A percentile compares a stretch with the other conserved stretches of the same genome.
Evolutionary conservation across 2,329 filamentous ascomycete species (phyloP).

Genomic region (Hortaea werneckii): DNA sequence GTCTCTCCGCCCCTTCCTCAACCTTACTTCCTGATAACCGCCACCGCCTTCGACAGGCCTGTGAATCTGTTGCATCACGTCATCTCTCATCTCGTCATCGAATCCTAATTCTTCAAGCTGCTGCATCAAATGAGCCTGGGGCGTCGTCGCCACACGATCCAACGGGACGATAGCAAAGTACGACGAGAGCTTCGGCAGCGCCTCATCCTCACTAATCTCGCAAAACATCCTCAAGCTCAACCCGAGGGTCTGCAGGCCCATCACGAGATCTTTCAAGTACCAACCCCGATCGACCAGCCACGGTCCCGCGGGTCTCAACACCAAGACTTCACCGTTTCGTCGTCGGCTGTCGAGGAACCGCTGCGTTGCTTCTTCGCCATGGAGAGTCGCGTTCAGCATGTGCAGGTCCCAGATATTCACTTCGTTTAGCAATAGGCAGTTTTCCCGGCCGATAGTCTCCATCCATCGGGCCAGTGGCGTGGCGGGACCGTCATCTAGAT

Average conservation of each 20-base stretch:
- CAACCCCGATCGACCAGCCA: constrained; percentile 10
- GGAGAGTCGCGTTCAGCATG: constrained; percentile 15
- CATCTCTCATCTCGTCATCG: neutral
- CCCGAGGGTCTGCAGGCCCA: constrained; percentile 9
- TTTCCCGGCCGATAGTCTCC: constrained; percentile 6
- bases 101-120: neutral
- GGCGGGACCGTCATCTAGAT: constrained; percentile 17
- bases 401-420: constrained; percentile 19
- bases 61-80: neutral
- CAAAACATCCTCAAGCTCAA: constrained; percentile 4
- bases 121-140: neutral
- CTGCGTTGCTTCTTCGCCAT: constrained; percentile 9
- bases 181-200: neutral
- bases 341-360: neutral
- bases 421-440: constrained; percentile 8
- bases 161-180: neutral
- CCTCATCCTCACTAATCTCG: neutral
- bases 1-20: neutral
- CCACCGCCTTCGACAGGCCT: neutral
- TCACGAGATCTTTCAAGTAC: constrained; percentile 12
- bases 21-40: neutral
- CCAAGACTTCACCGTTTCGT: constrained; percentile 4
- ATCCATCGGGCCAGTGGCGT: constrained; percentile 15
- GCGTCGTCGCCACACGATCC: neutral
- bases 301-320: constrained; percentile 9